Base-by-base conservation (phyloP, 257 asterid species). In the Primulina eburnea region DNA sequence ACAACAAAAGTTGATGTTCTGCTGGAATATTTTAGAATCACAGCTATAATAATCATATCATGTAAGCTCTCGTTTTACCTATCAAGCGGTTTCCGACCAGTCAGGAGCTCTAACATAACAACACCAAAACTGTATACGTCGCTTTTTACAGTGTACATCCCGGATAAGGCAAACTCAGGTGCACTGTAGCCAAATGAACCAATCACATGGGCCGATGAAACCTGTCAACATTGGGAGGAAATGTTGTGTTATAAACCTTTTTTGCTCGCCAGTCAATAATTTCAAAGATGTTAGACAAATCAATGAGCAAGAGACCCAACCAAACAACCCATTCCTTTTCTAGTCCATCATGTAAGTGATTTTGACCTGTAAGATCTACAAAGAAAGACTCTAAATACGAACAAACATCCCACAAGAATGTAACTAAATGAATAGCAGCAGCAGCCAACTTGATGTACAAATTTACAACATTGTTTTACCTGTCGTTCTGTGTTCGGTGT, bases 11-110 rank as follows among this genome's bases (percentile, higher is more conserved):
- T 65, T 50, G 6, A 67, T 7, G 24, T 56, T 61, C 37, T 38
- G 21, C 37, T 33, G 29, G 64, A 38, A 9, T 67, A 37, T 66
- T 67, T 32, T n/a, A 74, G n/a, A 38, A 67, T 29, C 67, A 29
- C 18, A 10, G 26, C 34, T 59, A 67, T 26, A 65, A 70, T 52
- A 20, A 47, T 35, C 24, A 56, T 43, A 32, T 60, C 30, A 62
- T 50, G 70, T 61, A 67, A 64, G 67, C 60, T 37, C 55, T 55
- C 5, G 60, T 64, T 67, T 69, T 84, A 91, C 99, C 95, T 94
- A 70, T 94, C 99, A 66, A 94, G 96, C 30, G 99, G 99, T 80
- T 94, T 94, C 67, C 99, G 90, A 58, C 98, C 99, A 7, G 98
- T 94, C 73, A 94, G 82, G 75, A 94, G 90, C 87, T 91, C 99